A percentile compares a stretch with the other conserved stretches of the same genome.
These are phyloP conservation scores for Pichia norvegensis DNA, from an alignment of 1,139 yeast species.

Conservation along the genomic window DNA sequence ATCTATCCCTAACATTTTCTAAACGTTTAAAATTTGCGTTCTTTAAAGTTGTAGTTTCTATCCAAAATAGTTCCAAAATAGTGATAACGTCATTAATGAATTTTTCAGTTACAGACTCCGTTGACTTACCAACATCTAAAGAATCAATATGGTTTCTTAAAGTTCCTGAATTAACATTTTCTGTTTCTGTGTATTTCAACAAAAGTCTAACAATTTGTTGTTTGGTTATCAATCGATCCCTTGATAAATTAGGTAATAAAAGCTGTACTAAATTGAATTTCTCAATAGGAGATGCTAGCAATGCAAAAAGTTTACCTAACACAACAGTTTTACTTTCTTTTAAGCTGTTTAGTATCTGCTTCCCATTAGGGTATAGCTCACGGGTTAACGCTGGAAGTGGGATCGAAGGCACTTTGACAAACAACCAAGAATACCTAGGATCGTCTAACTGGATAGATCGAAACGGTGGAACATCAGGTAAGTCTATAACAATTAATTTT, in stretches of 20 bases:
- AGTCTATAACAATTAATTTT: background rate
- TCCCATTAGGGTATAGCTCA: background rate
- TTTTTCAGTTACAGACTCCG: conserved; percentile 4
- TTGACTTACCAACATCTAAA: conserved; percentile 7
- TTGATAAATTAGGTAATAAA: conserved; percentile 3
- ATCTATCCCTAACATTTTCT: background rate
- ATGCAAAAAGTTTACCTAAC: background rate
- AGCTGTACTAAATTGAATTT: conserved; percentile 4
- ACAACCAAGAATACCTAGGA: background rate
- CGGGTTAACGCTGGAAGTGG: background rate
- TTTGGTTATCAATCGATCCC: conserved; percentile 7
- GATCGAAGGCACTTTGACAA: background rate
- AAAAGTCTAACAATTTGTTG: conserved; percentile 4
- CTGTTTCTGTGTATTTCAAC: conserved; percentile 5
- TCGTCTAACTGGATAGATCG: background rate
- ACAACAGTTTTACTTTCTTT: background rate
- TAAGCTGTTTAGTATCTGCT: background rate
- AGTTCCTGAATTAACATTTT: conserved; percentile 5
- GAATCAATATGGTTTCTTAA: conserved; percentile 5
- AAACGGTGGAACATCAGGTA: background rate
- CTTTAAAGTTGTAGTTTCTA: conserved; percentile 4
- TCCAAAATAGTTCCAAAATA: conserved; percentile 5
- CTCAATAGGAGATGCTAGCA: conserved; percentile 6
- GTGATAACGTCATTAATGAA: conserved; percentile 1
- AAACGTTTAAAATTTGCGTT: conserved; percentile 4